Evolutionary conservation across 2,329 filamentous ascomycete genomes (phyloP).

Genomic region (Didymella glomerata): DNA sequence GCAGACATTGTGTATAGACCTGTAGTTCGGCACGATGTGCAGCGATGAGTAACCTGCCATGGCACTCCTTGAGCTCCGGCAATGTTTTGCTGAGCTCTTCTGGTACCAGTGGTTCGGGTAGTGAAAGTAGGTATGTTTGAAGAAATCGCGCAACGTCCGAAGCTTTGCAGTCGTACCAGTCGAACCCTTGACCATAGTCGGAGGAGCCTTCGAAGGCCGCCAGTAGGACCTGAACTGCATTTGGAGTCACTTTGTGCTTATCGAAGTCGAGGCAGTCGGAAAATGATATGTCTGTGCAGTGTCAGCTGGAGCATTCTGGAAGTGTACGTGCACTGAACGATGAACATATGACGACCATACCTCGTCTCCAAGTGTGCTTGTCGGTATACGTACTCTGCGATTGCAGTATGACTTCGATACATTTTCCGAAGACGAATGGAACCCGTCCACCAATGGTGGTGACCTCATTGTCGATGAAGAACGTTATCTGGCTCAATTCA

Average conservation of each 20-base stretch:
- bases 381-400: background rate
- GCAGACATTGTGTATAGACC: background rate
- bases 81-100: background rate
- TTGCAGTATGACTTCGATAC: background rate
- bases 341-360: background rate
- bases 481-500: background rate
- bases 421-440: background rate
- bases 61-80: background rate
- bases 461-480: background rate
- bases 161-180: background rate
- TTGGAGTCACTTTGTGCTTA: background rate
- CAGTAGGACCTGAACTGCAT: background rate
- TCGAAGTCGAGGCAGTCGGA: background rate
- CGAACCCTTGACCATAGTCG: background rate
- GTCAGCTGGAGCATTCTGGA: background rate
- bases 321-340: background rate
- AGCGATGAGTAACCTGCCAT: background rate
- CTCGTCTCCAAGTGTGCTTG: background rate
- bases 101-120: background rate
- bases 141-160: background rate
- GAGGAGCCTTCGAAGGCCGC: background rate
- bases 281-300: background rate
- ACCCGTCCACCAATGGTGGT: background rate
- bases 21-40: background rate
- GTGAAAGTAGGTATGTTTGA: background rate